Evolutionary conservation across 345 rosid genomes (phyloP).

Genomic region (Lepidium aucheri): DNA sequence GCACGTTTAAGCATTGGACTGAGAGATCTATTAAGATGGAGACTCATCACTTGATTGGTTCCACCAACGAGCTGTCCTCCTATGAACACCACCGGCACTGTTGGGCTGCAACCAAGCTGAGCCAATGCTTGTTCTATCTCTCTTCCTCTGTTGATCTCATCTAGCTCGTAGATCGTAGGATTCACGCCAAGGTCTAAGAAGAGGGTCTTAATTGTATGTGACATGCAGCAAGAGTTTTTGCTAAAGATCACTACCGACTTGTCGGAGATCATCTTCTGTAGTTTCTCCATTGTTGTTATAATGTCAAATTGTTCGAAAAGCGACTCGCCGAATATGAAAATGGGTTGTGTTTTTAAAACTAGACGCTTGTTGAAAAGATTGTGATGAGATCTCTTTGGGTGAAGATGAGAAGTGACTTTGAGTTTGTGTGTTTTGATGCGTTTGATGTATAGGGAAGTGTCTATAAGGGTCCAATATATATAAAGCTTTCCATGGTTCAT

Average conservation of each 20-base stretch:
- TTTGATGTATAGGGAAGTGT: slow-evolving; percentile 1
- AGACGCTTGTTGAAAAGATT: background rate
- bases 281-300: slow-evolving; percentile 41
- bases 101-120: slow-evolving; percentile 49
- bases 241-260: slow-evolving; percentile 81
- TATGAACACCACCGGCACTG: slow-evolving; percentile 62
- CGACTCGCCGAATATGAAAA: background rate
- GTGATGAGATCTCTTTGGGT: background rate
- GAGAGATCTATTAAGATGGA: slow-evolving; percentile 61
- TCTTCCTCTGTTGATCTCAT: slow-evolving; percentile 46
- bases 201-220: slow-evolving; percentile 59
- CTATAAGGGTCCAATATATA: slow-evolving; percentile 2
- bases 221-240: slow-evolving; percentile 63
- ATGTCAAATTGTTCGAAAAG: background rate
- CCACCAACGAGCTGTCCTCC: slow-evolving; percentile 78
- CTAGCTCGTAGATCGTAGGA: slow-evolving; percentile 53
- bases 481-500: background rate
- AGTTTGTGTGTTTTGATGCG: background rate
- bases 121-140: slow-evolving; percentile 66
- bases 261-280: slow-evolving; percentile 40
- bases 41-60: slow-evolving; percentile 65
- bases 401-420: background rate
- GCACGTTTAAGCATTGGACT: slow-evolving; percentile 55
- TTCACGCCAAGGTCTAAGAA: slow-evolving; percentile 56
- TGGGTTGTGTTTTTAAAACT: background rate